Evolutionary conservation across 768 basidiomycete species (phyloP), one percentile per base, ranked within the genome.

Genomic region (Boletus pseudo-olivaceus): DNA sequence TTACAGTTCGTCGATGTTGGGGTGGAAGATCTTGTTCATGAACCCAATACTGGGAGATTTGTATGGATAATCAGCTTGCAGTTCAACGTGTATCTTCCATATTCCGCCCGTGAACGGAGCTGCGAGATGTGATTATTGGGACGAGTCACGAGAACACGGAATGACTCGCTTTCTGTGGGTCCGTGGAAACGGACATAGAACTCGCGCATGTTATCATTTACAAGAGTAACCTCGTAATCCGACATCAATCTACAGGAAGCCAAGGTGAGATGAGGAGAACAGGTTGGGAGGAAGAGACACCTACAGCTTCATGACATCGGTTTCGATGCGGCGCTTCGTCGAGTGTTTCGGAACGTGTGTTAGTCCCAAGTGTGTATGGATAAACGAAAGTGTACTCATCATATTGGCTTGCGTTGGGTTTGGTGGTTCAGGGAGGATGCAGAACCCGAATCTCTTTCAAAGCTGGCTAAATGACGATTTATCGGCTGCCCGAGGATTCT

Each of bases 11-110:
- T 99, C 97, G 66, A 99, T 99, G 68, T 99, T 99, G 19, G 97
- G 97, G 65, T 98, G 97, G 70, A 97, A 98, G 71, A 99, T 98
- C 88, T 98, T 98, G 82, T 99, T 99, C 93, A 97, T 95, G 75
- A 99, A 99, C 2, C 97, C 97, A 62, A 99, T 99, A 68, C 92
- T 94, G 6, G 97, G 97, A 29, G 93, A 96, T 74, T 98, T 98
- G 84, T 88, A 99, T 2, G 97, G 97, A 68, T 98, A 99, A 72
- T 97, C 93, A 60, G 98, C 93, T 23, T 96, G 97, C 20, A 99
- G 80, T 70, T 99, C 97, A 54, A 99, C 97, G 66, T 99, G 97
- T 56, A 99, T 95, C 82, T 96, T 97, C 97, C 97, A 99, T 51
- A 94, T 89, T 35, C 97, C 97, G 38, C 91, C 90, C n/a, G 90